Evolutionary conservation across 1,284 basidiomycete species (phyloP), one percentile per base, ranked within the genome.

Genomic region (Trichosporon sp.): DNA sequence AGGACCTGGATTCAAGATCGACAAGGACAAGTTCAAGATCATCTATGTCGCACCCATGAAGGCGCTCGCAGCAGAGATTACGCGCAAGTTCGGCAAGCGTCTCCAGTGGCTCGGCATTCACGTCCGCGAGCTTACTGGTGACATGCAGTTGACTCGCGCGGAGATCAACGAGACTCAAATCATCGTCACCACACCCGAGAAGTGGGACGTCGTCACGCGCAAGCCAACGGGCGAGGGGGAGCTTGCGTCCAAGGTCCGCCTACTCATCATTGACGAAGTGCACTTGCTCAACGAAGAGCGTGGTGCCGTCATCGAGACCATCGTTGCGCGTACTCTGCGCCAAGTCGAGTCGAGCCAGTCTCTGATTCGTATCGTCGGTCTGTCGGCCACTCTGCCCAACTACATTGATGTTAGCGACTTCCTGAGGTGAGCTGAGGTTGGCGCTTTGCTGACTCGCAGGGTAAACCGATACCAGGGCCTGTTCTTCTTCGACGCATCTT

Each of bases 11-110:
- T 80, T 80, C 73, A 74, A 86, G n/a, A 91, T 95, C 71, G 82
- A 89, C 71, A 86, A 86, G 53, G 87, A 92, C 71, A 84, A 88
- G 3, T 99, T 98, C 86, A 99, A 99, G 83, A 90, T 99, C 70
- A 94, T 99, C 68, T 99, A 99, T 77, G 97, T 99, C 38, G 97
- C 97, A 9, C 97, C 97, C 0, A 99, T 99, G 95, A 99, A 99
- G 81, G 97, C 97, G 2, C 85, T 99, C 35, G 97, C 96, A 0
- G 89, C 95, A 2, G 97, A 99, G 79, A 95, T 99, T 73, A 92
- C 94, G 7, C 89, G 93, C 67, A 99, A 99, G 81, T 87, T 99
- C 42, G 88, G 89, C 31, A 98, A 91, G 84, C 87, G 97, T 44
- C 84, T 99, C n/a, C 87, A 87, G 65, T 98, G 97, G 93, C 87